Conservation (phyloP, 345 rosid species). For the Brassica carinata region DNA sequence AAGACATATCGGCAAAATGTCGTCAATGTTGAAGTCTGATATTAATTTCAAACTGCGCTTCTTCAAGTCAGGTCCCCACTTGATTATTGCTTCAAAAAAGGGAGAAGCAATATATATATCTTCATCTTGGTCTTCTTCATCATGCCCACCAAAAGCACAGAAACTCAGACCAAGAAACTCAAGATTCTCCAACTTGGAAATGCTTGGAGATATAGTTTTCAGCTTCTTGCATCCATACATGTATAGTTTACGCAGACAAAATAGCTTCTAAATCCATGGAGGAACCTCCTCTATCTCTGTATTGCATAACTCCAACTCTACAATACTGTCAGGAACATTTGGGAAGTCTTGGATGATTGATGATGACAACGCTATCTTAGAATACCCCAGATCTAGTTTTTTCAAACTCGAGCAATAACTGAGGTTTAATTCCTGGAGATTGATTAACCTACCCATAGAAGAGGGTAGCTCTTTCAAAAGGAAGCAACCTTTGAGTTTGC, state of each 20-base stretch:
- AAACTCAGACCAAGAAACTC: neutral
- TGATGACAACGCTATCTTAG: conserved; percentile 18
- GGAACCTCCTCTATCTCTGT: neutral
- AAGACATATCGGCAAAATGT: neutral
- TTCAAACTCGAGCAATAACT: conserved; percentile 8
- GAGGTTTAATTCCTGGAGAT: neutral
- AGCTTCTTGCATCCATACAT: neutral
- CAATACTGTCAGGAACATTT: neutral
- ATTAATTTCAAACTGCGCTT: neutral
- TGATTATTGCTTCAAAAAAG: neutral
- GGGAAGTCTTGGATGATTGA: neutral
- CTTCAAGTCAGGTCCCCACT: neutral
- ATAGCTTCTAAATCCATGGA: neutral
- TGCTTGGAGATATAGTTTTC: neutral
- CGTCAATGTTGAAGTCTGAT: neutral
- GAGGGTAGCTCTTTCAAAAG: neutral
- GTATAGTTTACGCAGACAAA: neutral
- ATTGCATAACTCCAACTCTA: neutral
- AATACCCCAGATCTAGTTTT: neutral
- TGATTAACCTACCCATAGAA: neutral
- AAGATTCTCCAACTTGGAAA: neutral
- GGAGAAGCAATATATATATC: too few species aligned
- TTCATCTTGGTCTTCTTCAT: too few species aligned
- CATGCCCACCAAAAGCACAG: too few species aligned
- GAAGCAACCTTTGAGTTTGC: neutral